phyloP scores from a whole-genome alignment of 768 basidiomycete genomes.

The Lentinula raphanica region DNA sequence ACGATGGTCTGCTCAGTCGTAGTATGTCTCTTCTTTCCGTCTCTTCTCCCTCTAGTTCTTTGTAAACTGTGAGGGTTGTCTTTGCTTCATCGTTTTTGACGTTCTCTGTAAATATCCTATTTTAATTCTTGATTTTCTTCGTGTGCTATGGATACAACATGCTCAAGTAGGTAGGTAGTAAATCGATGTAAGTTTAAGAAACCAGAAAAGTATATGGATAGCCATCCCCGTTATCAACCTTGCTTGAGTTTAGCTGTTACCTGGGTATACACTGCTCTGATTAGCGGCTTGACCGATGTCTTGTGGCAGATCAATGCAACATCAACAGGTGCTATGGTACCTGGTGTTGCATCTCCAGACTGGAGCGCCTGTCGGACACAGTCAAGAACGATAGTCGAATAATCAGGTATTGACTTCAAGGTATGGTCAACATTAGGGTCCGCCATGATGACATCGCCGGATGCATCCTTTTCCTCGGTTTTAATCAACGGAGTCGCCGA shows the following conservation, averaged over 20 bases:
- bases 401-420: slow-evolving; percentile 57
- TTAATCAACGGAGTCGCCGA: background rate
- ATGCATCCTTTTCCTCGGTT: background rate
- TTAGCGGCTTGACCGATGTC: slow-evolving; percentile 38
- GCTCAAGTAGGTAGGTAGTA: background rate
- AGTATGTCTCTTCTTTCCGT: slow-evolving; percentile 14
- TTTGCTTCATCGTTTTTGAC: background rate
- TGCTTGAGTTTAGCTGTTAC: slow-evolving; percentile 26
- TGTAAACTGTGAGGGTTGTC: background rate
- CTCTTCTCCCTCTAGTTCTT: slow-evolving; percentile 8
- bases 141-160: slow-evolving; percentile 1
- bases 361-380: slow-evolving; percentile 39
- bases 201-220: background rate
- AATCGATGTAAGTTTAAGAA: background rate
- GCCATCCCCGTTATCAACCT: background rate
- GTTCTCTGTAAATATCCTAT: slow-evolving; percentile 6
- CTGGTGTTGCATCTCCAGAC: slow-evolving; percentile 23
- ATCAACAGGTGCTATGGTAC: slow-evolving; percentile 51
- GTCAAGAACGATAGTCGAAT: slow-evolving; percentile 44
- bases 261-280: slow-evolving; percentile 45
- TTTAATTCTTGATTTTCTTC: background rate
- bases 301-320: slow-evolving; percentile 61
- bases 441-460: slow-evolving; percentile 6
- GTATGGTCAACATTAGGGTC: slow-evolving; percentile 22
- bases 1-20: slow-evolving; percentile 3